phyloP scores from a whole-genome alignment of 768 basidiomycete genomes.

The Mycena vitilis region DNA sequence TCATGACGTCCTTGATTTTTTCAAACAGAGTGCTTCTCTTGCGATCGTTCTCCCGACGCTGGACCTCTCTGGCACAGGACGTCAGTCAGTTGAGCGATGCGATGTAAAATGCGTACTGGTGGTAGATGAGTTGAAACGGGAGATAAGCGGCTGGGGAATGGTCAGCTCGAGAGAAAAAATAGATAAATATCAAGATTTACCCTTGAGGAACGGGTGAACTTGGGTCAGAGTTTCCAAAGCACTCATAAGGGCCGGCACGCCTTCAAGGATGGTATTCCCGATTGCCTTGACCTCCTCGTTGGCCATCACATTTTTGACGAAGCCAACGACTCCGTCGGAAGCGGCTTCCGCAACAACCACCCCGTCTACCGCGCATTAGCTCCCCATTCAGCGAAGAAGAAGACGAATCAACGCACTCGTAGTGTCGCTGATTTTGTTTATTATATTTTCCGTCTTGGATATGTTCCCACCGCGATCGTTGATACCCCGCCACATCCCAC shows the following conservation, averaged over 20 bases:
- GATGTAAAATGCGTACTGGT: constrained; percentile 16
- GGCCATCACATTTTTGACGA: constrained; percentile 4
- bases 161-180: neutral
- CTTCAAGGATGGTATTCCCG: constrained; percentile 28
- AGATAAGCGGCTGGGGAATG: constrained; percentile 21
- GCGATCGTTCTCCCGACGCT: constrained; percentile 25
- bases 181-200: neutral
- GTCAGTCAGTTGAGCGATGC: neutral
- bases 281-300: constrained; percentile 11
- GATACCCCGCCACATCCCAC: constrained; percentile 19
- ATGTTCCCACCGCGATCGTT: constrained; percentile 5
- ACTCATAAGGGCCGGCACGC: constrained; percentile 27
- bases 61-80: constrained; percentile 14
- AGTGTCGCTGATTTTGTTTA: constrained; percentile 19
- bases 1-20: constrained; percentile 30
- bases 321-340: constrained; percentile 13
- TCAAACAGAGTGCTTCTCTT: constrained; percentile 20
- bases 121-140: constrained; percentile 28
- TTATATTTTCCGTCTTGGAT: constrained; percentile 14
- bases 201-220: constrained; percentile 30
- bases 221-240: constrained; percentile 22
- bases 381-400: neutral
- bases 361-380: neutral
- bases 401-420: constrained; percentile 13
- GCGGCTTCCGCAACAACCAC: constrained; percentile 4